Evolutionary conservation across 768 basidiomycete species (phyloP), one percentile per base, ranked within the genome.

Genomic region (Daedaleopsis sinensis): DNA sequence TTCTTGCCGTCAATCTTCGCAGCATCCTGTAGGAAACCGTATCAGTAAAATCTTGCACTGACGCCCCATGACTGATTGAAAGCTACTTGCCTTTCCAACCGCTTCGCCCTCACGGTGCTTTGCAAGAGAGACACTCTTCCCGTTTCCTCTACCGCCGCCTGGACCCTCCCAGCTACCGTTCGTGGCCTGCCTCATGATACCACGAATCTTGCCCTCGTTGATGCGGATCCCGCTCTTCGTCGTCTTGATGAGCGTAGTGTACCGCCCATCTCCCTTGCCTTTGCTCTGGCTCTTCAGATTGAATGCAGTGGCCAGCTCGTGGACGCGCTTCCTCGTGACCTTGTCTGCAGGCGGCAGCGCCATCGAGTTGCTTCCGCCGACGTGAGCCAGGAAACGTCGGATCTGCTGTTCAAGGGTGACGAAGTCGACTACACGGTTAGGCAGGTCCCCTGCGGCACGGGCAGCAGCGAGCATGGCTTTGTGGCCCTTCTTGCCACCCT

Each of bases 1-100:
- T 98, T 98, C 2, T 84, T 77, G 64, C 83, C 79, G 15, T 84
- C 88, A 56, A 98, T 89, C 76, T 88, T 93, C 1, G 91, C 91
- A 15, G 93, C 93, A 51, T 88, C 87, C 82, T 90, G 70, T 16
- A 64, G 5, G 47, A 9, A 11, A 57, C 37, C 49, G n/a, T 53
- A 23, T n/a, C 46, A 12, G 35, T 23, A n/a, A 39, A 12, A 24
- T 21, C 11, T 27, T 13, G 23, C 21, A 11, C n/a, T 24, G 21
- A 24, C 47, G 47, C 23, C 23, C 11, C 23, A 13, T 21, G 12
- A 24, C 21, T 11, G 23, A 24, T 13, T 24, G 11, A 19, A 55
- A 23, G 54, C 12, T n/a, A 65, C 82, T 24, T 52, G 85, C 87
- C 79, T 89, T 89, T 16, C 95, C 95, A 49, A 97, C 93, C 65